A percentile compares a stretch with the other conserved stretches of the same genome.
phyloP scores from a whole-genome alignment of 495 filamentous ascomycete genomes.

The Ramalina peruviana region DNA sequence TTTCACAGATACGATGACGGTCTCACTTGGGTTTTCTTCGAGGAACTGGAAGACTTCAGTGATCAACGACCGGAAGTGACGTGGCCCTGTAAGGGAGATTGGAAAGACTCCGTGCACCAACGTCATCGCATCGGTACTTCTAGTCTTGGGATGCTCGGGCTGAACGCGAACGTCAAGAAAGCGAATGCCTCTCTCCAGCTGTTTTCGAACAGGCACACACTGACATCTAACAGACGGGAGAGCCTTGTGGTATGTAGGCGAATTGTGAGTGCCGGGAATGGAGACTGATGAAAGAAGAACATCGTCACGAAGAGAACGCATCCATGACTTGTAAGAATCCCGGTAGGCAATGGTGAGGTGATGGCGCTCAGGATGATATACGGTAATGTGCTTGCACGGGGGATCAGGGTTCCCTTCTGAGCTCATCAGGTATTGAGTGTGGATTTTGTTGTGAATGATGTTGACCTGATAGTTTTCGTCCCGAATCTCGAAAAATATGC shows the following conservation, averaged over 20 bases:
- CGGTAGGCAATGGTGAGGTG: slow-evolving; percentile 68
- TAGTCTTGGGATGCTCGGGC: slow-evolving; percentile 34
- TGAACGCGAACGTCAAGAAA: slow-evolving; percentile 88
- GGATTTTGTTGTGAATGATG: slow-evolving; percentile 38
- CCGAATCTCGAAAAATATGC: slow-evolving; percentile 47
- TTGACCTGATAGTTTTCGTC: slow-evolving; percentile 49
- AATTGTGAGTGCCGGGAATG: slow-evolving; percentile 95
- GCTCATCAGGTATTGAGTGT: slow-evolving; percentile 41
- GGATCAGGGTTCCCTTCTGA: slow-evolving; percentile 38
- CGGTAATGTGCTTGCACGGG: slow-evolving; percentile 45
- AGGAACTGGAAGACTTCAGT: slow-evolving; percentile 60
- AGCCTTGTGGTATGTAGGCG: slow-evolving; percentile 66
- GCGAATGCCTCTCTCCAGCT: slow-evolving; percentile 81
- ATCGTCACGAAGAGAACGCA: slow-evolving; percentile 53
- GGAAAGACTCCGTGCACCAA: slow-evolving; percentile 72
- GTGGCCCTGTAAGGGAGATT: slow-evolving; percentile 53
- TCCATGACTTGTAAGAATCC: slow-evolving; percentile 63
- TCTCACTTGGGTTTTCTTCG: slow-evolving; percentile 61
- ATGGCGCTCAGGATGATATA: slow-evolving; percentile 51
- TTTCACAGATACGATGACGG: slow-evolving; percentile 77
- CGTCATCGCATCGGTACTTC: slow-evolving; percentile 39
- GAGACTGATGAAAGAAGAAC: slow-evolving; percentile 65
- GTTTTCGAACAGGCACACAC: slow-evolving; percentile 56
- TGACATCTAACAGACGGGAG: slow-evolving; percentile 92
- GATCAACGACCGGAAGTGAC: slow-evolving; percentile 62